Evolutionary conservation across 2,329 filamentous ascomycete genomes (phyloP), one percentile per base, ranked within the genome.

Genomic region (Colletotrichum shisoi): DNA sequence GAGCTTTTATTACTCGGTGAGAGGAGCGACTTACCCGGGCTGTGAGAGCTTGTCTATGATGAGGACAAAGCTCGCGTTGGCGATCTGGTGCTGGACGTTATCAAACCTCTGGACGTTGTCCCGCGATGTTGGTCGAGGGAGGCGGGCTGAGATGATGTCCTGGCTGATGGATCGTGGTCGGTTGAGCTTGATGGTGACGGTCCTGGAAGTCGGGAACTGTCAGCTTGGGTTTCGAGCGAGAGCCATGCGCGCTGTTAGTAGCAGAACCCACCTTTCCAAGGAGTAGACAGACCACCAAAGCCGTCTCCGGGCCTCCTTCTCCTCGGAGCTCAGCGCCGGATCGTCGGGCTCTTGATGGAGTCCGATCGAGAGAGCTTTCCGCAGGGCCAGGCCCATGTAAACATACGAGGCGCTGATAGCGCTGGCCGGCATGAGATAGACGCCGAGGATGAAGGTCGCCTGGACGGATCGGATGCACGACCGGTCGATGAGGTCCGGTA

Each of bases 381-480:
- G 63, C 12, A 76, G 52, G 1, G 73, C 74, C 6, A 76, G 31
- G 0, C 74, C 74, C 70, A 76, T 73, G 48, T 76, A 76, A 9
- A 76, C 66, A 31, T 76, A 75, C 0, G 76, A 77, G 3, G 76
- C 74, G 7, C 75, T 75, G 51, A 77, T 73, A 0, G 77, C 75
- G 56, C 71, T 76, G 12, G 73, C 70, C 1, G 77, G 77, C 71
- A 79, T 71, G 2, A 77, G 66, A 48, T 79, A 79, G 6, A 79
- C 76, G 1, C 76, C 76, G 5, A 79, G 40, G 1, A 78, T 59
- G 17, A 74, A 78, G 0, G 72, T 70, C 0, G 74, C 76, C 45
- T 79, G 77, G 0, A 78, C 73, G 2, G 76, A 76, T 15, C 72
- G 68, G 3, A 78, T 31, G 24, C 72, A 75, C 4, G 74, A 71